Evolutionary conservation across 2,329 filamentous ascomycete species (phyloP).

Genomic region (Aspergillus fumigatiaffinis): DNA sequence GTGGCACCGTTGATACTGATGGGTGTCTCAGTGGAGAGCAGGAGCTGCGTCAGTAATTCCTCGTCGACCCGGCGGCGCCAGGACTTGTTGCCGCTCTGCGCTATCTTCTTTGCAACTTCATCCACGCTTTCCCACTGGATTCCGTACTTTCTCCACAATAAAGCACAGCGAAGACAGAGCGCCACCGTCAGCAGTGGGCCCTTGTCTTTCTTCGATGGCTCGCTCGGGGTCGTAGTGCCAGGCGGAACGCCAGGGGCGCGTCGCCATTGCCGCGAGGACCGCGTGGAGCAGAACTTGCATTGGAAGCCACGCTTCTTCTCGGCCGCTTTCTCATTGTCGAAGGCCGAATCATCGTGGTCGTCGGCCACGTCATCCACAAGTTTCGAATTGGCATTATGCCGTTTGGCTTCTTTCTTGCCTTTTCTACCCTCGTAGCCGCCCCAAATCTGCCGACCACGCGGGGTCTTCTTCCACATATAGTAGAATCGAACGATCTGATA

Average conservation of each 20-base stretch:
- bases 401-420: constrained; percentile 78
- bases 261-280: constrained; percentile 82
- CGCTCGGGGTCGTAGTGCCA: constrained; percentile 63
- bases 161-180: constrained; percentile 83
- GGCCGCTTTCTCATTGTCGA: constrained; percentile 79
- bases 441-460: constrained; percentile 82
- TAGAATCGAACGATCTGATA: constrained; percentile 86
- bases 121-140: constrained; percentile 95
- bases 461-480: constrained; percentile 97
- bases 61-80: constrained; percentile 90
- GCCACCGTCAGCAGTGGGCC: constrained; percentile 70
- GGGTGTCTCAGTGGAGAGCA: constrained; percentile 44
- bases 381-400: constrained; percentile 62
- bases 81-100: constrained; percentile 71
- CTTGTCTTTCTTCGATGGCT: constrained; percentile 70
- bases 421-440: constrained; percentile 82
- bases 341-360: constrained; percentile 90
- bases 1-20: constrained; percentile 41
- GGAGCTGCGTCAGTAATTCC: constrained; percentile 59
- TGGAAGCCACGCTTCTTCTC: constrained; percentile 78
- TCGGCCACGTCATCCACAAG: constrained; percentile 90
- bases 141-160: constrained; percentile 92
- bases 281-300: constrained; percentile 88
- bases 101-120: constrained; percentile 83
- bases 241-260: constrained; percentile 75